Base-by-base conservation (phyloP, 805 yeast genomes). In the Hanseniaspora taiwanica region DNA sequence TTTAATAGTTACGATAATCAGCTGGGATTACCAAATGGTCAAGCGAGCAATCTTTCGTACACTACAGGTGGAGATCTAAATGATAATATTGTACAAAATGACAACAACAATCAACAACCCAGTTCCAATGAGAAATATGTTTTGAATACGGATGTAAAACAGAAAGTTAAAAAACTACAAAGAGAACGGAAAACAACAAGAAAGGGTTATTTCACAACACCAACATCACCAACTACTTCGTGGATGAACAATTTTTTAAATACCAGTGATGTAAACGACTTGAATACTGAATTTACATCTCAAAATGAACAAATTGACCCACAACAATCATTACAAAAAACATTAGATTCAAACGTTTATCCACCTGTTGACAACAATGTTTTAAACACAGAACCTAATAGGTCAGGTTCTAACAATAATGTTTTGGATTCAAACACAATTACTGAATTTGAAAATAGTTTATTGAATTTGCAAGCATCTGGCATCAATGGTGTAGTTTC, bases 161-260 rank as follows among this genome's bases (percentile, higher is more conserved):
- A 27, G 14, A 38, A 16, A 17, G 19, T 24, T 4, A 18, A 21
- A 19, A 32, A 33, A 9, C 20, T 24, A 1, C 14, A 31, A 16
- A 27, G 2, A 2, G 38, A 34, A 13, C 37, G 29, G 16, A 20
- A 34, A 3, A n/a, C 38, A 18, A 41, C 29, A 8, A 41, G 35
- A 33, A 41, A 37, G 9, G 44, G 44, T 3, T 41, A 37, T 27
- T 41, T 37, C 27, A 41, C 44, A 14, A 41, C 44, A 13, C 44
- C 44, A 13, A 41, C 44, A 1, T 37, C 40, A 1, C 44, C 44
- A 9, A 19, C 36, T 3, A 33, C 36, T n/a, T 41, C 44, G n/a
- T 41, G 44, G 44, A 41, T 41, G 10, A 41, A 41, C 33, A 41
- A 41, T 27, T 41, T 41, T 21, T 19, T 41, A 9, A 9, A 21